A percentile compares a stretch with the other conserved stretches of the same genome.
These are phyloP conservation scores for Datisca glomerata DNA, from an alignment of 306 rosid genomes.

Conservation along the genomic window DNA sequence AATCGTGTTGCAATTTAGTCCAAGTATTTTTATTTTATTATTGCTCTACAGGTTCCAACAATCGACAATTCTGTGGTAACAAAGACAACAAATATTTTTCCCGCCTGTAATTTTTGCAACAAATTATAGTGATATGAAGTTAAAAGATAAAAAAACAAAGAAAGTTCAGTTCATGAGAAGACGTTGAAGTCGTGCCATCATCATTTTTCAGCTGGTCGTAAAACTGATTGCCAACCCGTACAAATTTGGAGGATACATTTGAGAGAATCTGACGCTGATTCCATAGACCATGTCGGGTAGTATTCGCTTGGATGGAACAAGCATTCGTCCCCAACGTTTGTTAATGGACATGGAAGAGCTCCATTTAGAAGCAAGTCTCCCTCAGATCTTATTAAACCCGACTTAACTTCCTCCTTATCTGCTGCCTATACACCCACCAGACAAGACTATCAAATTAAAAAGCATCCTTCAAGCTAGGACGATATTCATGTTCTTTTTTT, in stretches of 20 bases:
- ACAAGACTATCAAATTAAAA: neutral
- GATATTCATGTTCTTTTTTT: no score
- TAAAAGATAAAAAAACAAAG: no score
- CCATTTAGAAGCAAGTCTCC: constrained; percentile 56
- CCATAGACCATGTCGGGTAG: constrained; percentile 52
- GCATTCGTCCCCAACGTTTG: constrained; percentile 18
- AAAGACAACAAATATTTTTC: no score
- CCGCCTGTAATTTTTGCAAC: no score
- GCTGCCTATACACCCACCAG: no score
- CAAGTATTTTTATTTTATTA: no score
- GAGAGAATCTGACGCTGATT: constrained; percentile 46
- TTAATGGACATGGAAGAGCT: constrained; percentile 28
- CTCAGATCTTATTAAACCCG: constrained; percentile 41
- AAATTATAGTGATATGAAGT: no score
- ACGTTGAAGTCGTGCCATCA: neutral
- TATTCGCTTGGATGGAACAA: constrained; percentile 56
- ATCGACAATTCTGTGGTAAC: no score
- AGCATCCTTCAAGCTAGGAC: neutral
- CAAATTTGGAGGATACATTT: constrained; percentile 33
- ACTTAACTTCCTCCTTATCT: constrained; percentile 27
- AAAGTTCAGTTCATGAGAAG: no score
- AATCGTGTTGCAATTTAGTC: no score
- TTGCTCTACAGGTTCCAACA: no score
- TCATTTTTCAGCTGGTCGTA: constrained; percentile 24
- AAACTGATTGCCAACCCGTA: constrained; percentile 55